Evolutionary conservation across 495 filamentous ascomycete genomes (phyloP).

Genomic region (Podospora pseudopauciseta): DNA sequence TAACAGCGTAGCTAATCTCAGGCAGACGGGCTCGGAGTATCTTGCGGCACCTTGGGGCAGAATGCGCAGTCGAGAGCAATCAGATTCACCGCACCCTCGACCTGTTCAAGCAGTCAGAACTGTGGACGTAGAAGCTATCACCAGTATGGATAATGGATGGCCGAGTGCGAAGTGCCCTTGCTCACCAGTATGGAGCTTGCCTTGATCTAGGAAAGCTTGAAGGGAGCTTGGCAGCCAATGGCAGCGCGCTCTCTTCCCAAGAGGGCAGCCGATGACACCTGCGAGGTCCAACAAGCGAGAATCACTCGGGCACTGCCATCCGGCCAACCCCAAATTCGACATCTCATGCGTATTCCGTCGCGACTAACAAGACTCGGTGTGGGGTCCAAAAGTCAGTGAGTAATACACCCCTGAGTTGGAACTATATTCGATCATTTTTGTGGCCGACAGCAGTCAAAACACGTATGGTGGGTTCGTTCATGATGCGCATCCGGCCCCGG

Average conservation of each 20-base stretch:
- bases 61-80: not conserved
- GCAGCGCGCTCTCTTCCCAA: not conserved
- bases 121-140: not conserved
- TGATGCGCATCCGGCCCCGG: not conserved
- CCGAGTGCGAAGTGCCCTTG: not conserved
- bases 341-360: not conserved
- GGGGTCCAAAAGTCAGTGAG: not conserved
- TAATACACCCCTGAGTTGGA: not conserved
- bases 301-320: not conserved
- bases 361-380: not conserved
- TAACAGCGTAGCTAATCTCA: not conserved
- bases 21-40: not conserved
- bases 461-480: not conserved
- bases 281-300: not conserved
- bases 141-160: not conserved
- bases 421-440: not conserved
- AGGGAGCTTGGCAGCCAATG: slow-evolving; percentile 1
- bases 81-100: not conserved
- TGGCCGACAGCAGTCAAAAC: not conserved
- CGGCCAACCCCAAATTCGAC: not conserved
- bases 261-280: slow-evolving; percentile 1
- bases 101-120: not conserved
- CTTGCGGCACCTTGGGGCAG: not conserved
- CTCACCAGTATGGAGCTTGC: not conserved
- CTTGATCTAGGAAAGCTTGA: not conserved